Percentiles rank a stretch among this genome's conserved stretches.
Evolutionary conservation across 2,329 filamentous ascomycete genomes (phyloP).

Genomic region (Colletotrichum orchidophilum): DNA sequence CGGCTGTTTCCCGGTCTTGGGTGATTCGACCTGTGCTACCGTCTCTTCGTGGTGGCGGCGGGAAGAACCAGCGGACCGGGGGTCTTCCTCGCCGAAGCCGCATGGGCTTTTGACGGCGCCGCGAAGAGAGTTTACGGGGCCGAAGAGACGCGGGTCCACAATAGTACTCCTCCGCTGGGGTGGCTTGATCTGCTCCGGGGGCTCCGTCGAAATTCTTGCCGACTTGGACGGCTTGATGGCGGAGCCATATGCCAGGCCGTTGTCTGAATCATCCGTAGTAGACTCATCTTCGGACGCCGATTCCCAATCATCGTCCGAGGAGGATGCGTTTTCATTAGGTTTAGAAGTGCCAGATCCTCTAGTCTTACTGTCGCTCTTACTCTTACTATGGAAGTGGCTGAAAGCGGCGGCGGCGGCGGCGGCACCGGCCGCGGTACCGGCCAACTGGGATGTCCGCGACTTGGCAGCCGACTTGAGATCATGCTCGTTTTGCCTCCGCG

Average conservation of each 20-base stretch:
- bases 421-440: slow-evolving; percentile 43
- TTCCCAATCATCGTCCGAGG: slow-evolving; percentile 62
- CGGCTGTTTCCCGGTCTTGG: slow-evolving; percentile 42
- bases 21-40: slow-evolving; percentile 46
- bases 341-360: slow-evolving; percentile 54
- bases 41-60: slow-evolving; percentile 48
- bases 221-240: slow-evolving; percentile 37
- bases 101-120: slow-evolving; percentile 65
- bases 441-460: slow-evolving; percentile 47
- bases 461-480: slow-evolving; percentile 55
- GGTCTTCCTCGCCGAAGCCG: slow-evolving; percentile 56
- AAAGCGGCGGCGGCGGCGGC: slow-evolving; percentile 46
- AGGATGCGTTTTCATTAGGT: slow-evolving; percentile 45
- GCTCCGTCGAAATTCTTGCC: slow-evolving; percentile 26
- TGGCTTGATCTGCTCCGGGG: slow-evolving; percentile 30
- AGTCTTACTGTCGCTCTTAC: slow-evolving; percentile 44
- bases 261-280: slow-evolving; percentile 52
- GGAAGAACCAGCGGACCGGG: slow-evolving; percentile 41
- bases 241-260: slow-evolving; percentile 55
- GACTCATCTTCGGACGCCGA: slow-evolving; percentile 62
- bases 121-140: slow-evolving; percentile 68
- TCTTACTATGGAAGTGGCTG: slow-evolving; percentile 52
- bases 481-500: slow-evolving; percentile 59
- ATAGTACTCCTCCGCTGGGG: slow-evolving; percentile 48
- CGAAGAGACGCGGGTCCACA: slow-evolving; percentile 68